phyloP scores from a whole-genome alignment of 306 rosid genomes.

The Acacia crassicarpa region DNA sequence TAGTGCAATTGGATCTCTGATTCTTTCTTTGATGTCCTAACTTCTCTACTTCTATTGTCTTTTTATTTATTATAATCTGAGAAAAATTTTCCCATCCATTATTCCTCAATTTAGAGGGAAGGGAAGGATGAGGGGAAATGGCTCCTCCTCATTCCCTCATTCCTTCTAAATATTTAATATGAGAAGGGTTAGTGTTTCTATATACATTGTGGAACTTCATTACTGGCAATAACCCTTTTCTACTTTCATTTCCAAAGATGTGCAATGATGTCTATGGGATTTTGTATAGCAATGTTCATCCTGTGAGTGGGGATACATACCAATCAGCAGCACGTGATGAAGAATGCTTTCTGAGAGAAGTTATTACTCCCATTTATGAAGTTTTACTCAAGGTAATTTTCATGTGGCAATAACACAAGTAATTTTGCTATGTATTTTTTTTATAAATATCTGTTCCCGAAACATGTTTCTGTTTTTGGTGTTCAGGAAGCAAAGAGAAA shows the following conservation, averaged over 20 bases:
- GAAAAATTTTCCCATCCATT: background rate
- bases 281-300: conserved; percentile 53
- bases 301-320: conserved; percentile 59
- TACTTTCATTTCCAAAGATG: conserved; percentile 58
- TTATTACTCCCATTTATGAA: conserved; percentile 69
- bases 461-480: conserved; percentile 39
- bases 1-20: background rate
- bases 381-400: conserved; percentile 68
- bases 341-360: conserved; percentile 65
- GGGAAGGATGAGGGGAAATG: background rate
- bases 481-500: conserved; percentile 90
- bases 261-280: conserved; percentile 62
- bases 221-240: conserved; percentile 24
- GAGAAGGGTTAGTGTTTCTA: background rate
- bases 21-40: background rate
- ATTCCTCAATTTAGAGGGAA: background rate
- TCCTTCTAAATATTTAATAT: background rate
- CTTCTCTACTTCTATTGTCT: background rate
- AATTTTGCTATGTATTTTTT: conserved; percentile 21
- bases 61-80: background rate
- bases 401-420: conserved; percentile 18
- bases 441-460: conserved; percentile 30
- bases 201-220: background rate
- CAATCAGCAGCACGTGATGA: conserved; percentile 55
- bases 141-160: background rate